A percentile compares a stretch with the other conserved stretches of the same genome.
These are phyloP conservation scores for Austroboletus festivus DNA, from an alignment of 768 basidiomycete species.

Conservation along the genomic window DNA sequence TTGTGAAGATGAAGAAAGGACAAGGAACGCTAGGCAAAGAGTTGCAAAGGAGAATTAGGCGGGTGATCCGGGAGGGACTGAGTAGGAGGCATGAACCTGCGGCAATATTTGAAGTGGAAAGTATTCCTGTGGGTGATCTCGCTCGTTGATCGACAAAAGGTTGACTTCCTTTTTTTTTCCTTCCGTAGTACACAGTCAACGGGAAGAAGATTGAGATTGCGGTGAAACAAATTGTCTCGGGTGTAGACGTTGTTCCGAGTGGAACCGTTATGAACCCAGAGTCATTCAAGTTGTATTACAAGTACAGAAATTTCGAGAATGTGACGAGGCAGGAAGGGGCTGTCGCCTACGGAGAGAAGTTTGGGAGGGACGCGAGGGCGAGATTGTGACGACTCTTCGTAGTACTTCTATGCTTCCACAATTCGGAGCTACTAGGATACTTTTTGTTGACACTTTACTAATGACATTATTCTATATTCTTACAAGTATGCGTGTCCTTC, in stretches of 20 bases:
- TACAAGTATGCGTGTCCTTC: no score
- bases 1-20: slow-evolving; percentile 62
- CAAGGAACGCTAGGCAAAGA: slow-evolving; percentile 48
- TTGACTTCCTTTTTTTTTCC: background rate
- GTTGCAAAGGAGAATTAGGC: slow-evolving; percentile 57
- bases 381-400: no score
- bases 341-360: slow-evolving; percentile 1
- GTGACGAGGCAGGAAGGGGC: slow-evolving; percentile 19
- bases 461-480: no score
- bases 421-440: no score
- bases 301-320: slow-evolving; percentile 50
- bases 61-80: slow-evolving; percentile 53
- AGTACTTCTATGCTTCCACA: background rate
- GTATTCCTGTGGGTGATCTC: slow-evolving; percentile 58
- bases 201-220: slow-evolving; percentile 80
- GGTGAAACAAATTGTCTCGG: slow-evolving; percentile 76
- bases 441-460: no score
- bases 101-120: slow-evolving; percentile 58
- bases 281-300: slow-evolving; percentile 60
- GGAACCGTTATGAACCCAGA: slow-evolving; percentile 81
- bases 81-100: slow-evolving; percentile 76
- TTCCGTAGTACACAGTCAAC: slow-evolving; percentile 64
- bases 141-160: background rate
- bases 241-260: slow-evolving; percentile 58
- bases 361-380: background rate